phyloP scores from a whole-genome alignment of 352 stramenopile species.

The Pythium brachiatum region DNA sequence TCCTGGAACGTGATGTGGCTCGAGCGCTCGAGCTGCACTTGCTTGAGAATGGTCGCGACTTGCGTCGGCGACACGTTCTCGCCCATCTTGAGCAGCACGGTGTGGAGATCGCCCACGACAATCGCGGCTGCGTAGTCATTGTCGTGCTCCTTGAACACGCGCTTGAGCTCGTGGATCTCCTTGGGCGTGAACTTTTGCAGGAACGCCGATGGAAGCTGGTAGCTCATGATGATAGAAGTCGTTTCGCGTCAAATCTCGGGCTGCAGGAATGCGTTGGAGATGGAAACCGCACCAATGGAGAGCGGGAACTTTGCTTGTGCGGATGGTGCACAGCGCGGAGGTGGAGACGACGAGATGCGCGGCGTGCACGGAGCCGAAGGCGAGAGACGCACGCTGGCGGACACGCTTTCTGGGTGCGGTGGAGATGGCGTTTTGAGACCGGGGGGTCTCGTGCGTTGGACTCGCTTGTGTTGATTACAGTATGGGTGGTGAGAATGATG shows the following conservation, averaged over 20 bases:
- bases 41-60: conserved; percentile 54
- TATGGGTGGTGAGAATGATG: conserved; percentile 20
- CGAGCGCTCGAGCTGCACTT: conserved; percentile 48
- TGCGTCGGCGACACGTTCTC: conserved; percentile 75
- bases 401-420: conserved; percentile 6
- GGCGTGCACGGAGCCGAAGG: not conserved
- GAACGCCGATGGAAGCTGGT: conserved; percentile 79
- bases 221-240: conserved; percentile 54
- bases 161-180: conserved; percentile 86
- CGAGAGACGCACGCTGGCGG: conserved; percentile 16
- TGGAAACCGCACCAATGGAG: not conserved
- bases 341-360: conserved; percentile 1
- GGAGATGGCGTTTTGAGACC: not conserved
- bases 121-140: conserved; percentile 63
- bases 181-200: conserved; percentile 86
- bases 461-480: conserved; percentile 1
- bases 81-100: conserved; percentile 71
- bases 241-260: not conserved
- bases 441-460: conserved; percentile 18
- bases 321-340: not conserved
- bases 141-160: conserved; percentile 85
- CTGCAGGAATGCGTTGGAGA: not conserved
- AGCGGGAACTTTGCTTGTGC: not conserved
- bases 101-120: conserved; percentile 41
- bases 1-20: conserved; percentile 71